These are phyloP conservation scores for Takakia lepidozioides DNA, from an alignment of 225 moss, liverwort and hornwort species.

Conservation along the genomic window DNA sequence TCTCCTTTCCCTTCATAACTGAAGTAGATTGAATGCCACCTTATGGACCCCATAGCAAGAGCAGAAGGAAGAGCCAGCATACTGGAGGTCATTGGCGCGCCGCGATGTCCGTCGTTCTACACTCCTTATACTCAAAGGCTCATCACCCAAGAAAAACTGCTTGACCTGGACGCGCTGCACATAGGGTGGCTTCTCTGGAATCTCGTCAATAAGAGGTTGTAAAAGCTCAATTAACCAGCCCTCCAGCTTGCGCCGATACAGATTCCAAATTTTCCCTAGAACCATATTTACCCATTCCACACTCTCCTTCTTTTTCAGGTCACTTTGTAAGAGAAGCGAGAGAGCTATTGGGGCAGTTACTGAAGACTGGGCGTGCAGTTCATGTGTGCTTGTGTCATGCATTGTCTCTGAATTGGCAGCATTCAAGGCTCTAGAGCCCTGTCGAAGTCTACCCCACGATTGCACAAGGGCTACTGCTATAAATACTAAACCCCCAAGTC, in stretches of 20 bases:
- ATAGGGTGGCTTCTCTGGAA: constrained; percentile 70
- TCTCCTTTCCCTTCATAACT: no score
- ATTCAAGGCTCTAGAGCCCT: constrained; percentile 18
- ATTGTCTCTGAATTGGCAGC: constrained; percentile 8
- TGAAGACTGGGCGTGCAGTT: constrained; percentile 32
- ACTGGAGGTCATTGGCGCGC: constrained; percentile 93
- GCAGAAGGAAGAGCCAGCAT: constrained; percentile 20
- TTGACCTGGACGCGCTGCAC: constrained; percentile 72
- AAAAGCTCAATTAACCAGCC: constrained; percentile 46
- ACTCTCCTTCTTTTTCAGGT: constrained; percentile 78
- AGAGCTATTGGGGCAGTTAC: constrained; percentile 66
- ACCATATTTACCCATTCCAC: constrained; percentile 99
- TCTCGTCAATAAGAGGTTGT: constrained; percentile 87
- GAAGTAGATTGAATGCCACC: no score
- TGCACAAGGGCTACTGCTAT: constrained; percentile 31
- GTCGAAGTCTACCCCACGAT: constrained; percentile 37
- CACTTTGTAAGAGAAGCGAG: constrained; percentile 69
- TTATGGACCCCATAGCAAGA: no score
- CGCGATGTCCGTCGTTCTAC: constrained; percentile 96
- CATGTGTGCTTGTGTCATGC: constrained; percentile 11
- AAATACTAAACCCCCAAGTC: constrained; percentile 41
- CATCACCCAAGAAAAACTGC: constrained; percentile 80
- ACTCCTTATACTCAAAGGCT: constrained; percentile 71
- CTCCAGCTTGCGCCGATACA: constrained; percentile 78
- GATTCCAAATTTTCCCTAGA: constrained; percentile 86